Base-by-base conservation (phyloP, 2,329 filamentous ascomycete genomes). In the Gaeumannomyces sp. region DNA sequence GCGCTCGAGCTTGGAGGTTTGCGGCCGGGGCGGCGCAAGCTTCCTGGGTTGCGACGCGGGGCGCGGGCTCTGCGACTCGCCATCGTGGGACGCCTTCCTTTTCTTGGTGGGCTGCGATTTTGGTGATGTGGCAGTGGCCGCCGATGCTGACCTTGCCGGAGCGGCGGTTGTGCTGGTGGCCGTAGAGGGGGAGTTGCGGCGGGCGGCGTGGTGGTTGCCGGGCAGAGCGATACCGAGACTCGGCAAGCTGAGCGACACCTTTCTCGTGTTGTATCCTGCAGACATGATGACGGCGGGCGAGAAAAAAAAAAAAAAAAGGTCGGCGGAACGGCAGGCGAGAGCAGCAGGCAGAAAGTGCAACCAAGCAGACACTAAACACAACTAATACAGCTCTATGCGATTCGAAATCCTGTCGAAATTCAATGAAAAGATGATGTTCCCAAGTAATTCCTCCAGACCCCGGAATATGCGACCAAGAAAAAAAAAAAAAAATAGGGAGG, bases 221-320 rank as follows among this genome's bases (percentile, higher is more conserved):
- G 91, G 89, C 69, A 97, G 83, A 73, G 95, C 91, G 72, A 98
- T 97, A 76, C 95, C 95, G 72, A 98, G 85, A 70, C 93, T 96
- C 67, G 92, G 91, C 73, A 98, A 83, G 68, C 93, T 97, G 70
- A 99, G 82, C 74, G 93, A 97, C 31, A 56, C 56, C 50, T 57
- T 57, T 45, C 56, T 63, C 45, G 58, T 61, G 59, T 64, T 64
- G 45, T 64, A 64, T 29, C 53, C 63, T 56, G 59, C 38, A 31
- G 60, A 56, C 4, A 33, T 60, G 28, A 6, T 38, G 38, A 28
- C 28, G 28, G 27, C 13, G 35, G 14, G 38, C 50, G 38, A 16
- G 38, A 57, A 45, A 38, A 33, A 38, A 38, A 38, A 56, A 31
- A 19, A 25, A 56, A 6, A 38, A 35, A 22, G 27, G 22, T 31